A percentile compares a stretch with the other conserved stretches of the same genome.
phyloP scores from a whole-genome alignment of 139 green algal genomes.

The Asterochloris sp. region DNA sequence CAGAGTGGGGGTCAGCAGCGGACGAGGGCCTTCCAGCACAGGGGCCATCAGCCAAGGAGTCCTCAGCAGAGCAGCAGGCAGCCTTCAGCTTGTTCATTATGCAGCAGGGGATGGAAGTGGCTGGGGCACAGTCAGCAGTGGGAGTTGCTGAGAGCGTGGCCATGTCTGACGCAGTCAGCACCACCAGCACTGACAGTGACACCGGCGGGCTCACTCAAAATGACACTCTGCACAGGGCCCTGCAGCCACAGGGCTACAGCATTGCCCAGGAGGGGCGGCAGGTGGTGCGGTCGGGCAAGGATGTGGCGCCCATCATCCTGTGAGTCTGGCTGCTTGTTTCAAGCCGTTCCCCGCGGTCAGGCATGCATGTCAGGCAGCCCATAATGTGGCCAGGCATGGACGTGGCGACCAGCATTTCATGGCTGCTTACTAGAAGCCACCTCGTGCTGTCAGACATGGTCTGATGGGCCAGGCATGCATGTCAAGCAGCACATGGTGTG shows the following conservation, averaged over 20 bases:
- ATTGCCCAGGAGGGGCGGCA: not conserved
- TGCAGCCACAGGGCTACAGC: not conserved
- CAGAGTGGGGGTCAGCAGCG: too few relatives aligned
- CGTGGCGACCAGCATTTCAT: not conserved
- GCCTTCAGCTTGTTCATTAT: too few relatives aligned
- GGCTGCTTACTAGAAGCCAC: too few relatives aligned
- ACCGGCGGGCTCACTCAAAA: not conserved
- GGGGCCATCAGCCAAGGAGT: too few relatives aligned
- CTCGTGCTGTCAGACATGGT: not conserved
- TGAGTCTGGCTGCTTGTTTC: not conserved
- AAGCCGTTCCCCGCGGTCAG: not conserved
- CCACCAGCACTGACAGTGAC: not conserved
- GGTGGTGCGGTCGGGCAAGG: constrained; percentile 8
- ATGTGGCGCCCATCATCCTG: constrained; percentile 3
- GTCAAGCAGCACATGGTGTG: not conserved
- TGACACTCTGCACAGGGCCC: not conserved
- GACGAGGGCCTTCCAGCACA: too few relatives aligned
- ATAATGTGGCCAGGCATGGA: not conserved
- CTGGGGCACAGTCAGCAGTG: too few relatives aligned
- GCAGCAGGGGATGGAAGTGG: too few relatives aligned
- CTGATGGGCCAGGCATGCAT: not conserved
- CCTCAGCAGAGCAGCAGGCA: too few relatives aligned
- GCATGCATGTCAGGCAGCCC: not conserved
- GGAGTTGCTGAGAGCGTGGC: too few relatives aligned
- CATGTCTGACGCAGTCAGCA: not conserved